These are phyloP conservation scores for Aciculosporium take DNA, from an alignment of 2,329 filamentous ascomycete genomes.

Conservation along the genomic window DNA sequence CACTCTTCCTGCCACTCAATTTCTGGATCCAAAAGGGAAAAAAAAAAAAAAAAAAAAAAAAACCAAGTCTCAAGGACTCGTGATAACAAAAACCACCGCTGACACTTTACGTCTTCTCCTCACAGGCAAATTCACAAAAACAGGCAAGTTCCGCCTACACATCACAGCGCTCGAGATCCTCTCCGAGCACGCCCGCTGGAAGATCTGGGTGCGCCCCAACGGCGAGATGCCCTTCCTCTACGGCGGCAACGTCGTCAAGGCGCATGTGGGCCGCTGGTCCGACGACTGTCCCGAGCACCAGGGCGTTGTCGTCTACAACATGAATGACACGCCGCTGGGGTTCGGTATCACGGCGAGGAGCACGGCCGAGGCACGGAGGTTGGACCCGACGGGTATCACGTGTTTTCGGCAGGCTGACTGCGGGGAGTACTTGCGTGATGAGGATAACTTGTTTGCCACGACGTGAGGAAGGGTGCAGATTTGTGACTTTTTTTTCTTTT, in stretches of 20 bases:
- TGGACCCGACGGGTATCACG: constrained; percentile 83
- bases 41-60: background rate
- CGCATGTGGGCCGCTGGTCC: constrained; percentile 62
- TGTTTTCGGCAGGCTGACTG: constrained; percentile 87
- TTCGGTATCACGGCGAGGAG: constrained; percentile 87
- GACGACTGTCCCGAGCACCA: constrained; percentile 91
- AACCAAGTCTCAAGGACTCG: no score
- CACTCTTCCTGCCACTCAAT: no score
- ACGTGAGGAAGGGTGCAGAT: background rate
- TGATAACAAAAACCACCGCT: background rate
- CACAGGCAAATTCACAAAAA: constrained; percentile 85
- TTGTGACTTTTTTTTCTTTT: background rate
- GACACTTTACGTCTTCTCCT: background rate
- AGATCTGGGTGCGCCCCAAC: constrained; percentile 93
- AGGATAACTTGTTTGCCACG: constrained; percentile 43
- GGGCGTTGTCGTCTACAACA: constrained; percentile 77
- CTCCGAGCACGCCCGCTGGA: constrained; percentile 82
- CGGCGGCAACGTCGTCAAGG: constrained; percentile 70
- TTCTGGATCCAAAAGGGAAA: background rate
- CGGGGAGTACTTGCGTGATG: constrained; percentile 86
- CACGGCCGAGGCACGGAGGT: constrained; percentile 64
- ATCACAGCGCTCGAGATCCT: constrained; percentile 81
- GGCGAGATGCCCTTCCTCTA: constrained; percentile 97
- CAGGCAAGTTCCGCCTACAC: constrained; percentile 87
- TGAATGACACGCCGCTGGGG: constrained; percentile 87